A percentile compares a stretch with the other conserved stretches of the same genome.
Conservation (phyloP, 2,329 filamentous ascomycete genomes). For the Teratosphaeria nubilosa region DNA sequence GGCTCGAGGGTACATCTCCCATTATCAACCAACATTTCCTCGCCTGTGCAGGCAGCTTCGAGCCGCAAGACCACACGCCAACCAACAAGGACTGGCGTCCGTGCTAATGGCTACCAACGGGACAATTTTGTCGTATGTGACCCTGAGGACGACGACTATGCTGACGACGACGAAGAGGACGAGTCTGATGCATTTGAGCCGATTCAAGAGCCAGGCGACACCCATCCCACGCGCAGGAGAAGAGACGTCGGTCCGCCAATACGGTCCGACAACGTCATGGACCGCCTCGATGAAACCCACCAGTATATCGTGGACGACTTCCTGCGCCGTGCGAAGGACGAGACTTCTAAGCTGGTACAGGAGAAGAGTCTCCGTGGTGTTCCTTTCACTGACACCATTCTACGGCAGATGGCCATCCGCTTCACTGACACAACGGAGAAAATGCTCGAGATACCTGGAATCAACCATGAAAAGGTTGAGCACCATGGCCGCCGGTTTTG, state of each 20-base stretch:
- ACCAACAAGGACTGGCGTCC: constrained; percentile 18
- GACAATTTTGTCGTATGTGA: constrained; percentile 28
- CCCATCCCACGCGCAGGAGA: constrained; percentile 9
- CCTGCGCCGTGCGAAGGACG: constrained; percentile 48
- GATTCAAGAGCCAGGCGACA: constrained; percentile 24
- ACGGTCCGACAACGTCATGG: constrained; percentile 44
- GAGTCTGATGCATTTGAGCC: constrained; percentile 42
- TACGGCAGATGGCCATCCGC: constrained; percentile 62
- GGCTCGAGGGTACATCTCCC: constrained; percentile 36
- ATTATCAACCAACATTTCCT: constrained; percentile 57
- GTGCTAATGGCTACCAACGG: constrained; percentile 25
- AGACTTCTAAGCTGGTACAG: constrained; percentile 54
- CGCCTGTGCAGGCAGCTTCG: constrained; percentile 44
- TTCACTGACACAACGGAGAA: constrained; percentile 53
- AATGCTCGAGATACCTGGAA: constrained; percentile 54
- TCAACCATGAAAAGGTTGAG: constrained; percentile 52
- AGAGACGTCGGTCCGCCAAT: constrained; percentile 48
- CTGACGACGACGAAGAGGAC: constrained; percentile 27
- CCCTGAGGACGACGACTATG: constrained; percentile 21
- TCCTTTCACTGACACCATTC: constrained; percentile 57
- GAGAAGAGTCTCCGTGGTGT: constrained; percentile 46
- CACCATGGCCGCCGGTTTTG: constrained; percentile 53
- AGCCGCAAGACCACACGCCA: constrained; percentile 24
- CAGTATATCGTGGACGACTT: constrained; percentile 56
- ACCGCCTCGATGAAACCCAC: constrained; percentile 49